Base-by-base conservation (phyloP, 805 yeast genomes). In the Saccharomycopsis oosterbeekiorum region DNA sequence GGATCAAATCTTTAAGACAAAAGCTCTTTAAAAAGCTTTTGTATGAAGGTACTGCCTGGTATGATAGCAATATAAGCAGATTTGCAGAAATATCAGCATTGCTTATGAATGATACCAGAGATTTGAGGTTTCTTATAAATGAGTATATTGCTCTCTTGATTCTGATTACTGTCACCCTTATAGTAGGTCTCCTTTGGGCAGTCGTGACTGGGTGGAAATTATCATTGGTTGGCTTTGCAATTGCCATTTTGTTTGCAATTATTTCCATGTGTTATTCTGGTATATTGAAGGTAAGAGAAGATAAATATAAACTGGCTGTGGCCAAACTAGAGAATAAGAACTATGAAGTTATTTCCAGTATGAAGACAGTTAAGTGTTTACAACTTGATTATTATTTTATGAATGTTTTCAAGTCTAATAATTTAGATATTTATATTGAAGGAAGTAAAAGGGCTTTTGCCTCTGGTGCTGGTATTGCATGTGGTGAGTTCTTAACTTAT, bases 121-220 rank as follows among this genome's bases (percentile, higher is more conserved):
- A 90, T 67, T 72, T 89, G 62, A 78, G 97, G 63, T 72, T 76
- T 0, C 72, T 92, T 42, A 78, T 89, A 0, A 77, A 89, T 0
- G 84, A 84, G 53, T 84, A 86, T 65, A 69, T 89, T 37, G 76
- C 84, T 10, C 78, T 85, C 0, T 53, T 83, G 0, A 66, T 83
- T 0, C 80, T 85, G 11, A 78, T 88, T 47, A 57, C 80, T 1
- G 74, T 83, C 0, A 77, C 90, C 56, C 74, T 86, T 0, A 43
- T 75, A 0, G 71, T 84, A 34, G 96, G 97, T 3, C 64, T 85
- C 4, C 74, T 83, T 6, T 94, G 97, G 97, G 84, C 97, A 0
- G 64, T 90, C 1, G 78, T 78, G 0, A 70, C 78, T 11, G 97
- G 97, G 0, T 94, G 98, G 98, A 88, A 86, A 67, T 74, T 94